phyloP scores from a whole-genome alignment of 2,329 filamentous ascomycete species.

The Metarhizium sp. region DNA sequence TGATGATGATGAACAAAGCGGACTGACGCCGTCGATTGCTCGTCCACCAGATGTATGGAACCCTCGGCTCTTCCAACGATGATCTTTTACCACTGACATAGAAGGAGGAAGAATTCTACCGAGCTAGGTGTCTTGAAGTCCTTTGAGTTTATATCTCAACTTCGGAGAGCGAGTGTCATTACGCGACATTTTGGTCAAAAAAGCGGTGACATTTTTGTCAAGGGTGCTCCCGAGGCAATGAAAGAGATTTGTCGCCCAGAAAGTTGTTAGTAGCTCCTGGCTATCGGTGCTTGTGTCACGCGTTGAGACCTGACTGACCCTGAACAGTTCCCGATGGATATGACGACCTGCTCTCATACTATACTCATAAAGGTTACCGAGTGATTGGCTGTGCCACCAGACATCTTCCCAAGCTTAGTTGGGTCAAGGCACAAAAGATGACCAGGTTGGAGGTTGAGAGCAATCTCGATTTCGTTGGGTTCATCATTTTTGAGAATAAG shows the following conservation, averaged over 20 bases:
- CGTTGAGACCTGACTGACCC: constrained; percentile 7
- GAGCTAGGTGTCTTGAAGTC: constrained; percentile 86
- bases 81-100: constrained; percentile 7
- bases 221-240: constrained; percentile 95
- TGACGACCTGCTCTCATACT: constrained; percentile 78
- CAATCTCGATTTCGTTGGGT: constrained; percentile 78
- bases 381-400: constrained; percentile 94
- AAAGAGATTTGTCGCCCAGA: constrained; percentile 80
- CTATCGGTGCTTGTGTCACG: background rate
- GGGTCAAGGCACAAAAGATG: constrained; percentile 94
- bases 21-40: constrained; percentile 80
- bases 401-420: constrained; percentile 77
- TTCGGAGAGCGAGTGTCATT: constrained; percentile 86
- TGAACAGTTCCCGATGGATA: constrained; percentile 69
- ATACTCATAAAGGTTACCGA: constrained; percentile 92
- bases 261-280: constrained; percentile 53
- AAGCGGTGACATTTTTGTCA: constrained; percentile 84
- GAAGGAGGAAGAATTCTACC: constrained; percentile 38
- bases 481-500: constrained; percentile 99
- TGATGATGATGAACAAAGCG: constrained; percentile 65
- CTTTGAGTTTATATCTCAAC: constrained; percentile 91
- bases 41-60: constrained; percentile 55
- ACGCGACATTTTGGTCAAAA: constrained; percentile 80
- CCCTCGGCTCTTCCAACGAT: background rate
- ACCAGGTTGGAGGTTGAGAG: constrained; percentile 76